Percentiles rank a stretch among this genome's conserved stretches.
Evolutionary conservation across 1,139 yeast genomes (phyloP).

Genomic region (Candida sp.): DNA sequence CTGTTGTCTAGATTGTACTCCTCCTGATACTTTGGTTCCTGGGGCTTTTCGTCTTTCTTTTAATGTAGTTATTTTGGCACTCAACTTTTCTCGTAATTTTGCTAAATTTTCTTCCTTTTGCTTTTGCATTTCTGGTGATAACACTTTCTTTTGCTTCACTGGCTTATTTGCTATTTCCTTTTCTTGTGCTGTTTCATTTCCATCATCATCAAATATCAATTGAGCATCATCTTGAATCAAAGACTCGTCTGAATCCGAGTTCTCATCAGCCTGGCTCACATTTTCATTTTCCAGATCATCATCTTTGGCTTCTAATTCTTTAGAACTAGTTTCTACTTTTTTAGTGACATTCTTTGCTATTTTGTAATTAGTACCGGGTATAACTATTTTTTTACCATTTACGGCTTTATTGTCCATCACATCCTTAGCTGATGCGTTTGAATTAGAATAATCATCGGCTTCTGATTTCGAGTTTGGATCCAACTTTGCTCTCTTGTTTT

Average conservation of each 20-base stretch:
- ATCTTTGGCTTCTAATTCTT: conserved; percentile 10
- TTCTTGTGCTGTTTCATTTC: conserved; percentile 48
- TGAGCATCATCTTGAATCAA: conserved; percentile 36
- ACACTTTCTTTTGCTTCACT: conserved; percentile 20
- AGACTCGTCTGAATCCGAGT: conserved; percentile 4
- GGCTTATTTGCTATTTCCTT: conserved; percentile 14
- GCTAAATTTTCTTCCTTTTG: conserved; percentile 55
- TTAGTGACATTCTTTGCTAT: not conserved
- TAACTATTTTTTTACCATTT: conserved; percentile 54
- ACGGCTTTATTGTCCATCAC: conserved; percentile 54
- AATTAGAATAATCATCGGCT: conserved; percentile 38
- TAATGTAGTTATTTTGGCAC: conserved; percentile 65
- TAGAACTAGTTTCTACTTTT: conserved; percentile 12
- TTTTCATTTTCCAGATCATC: conserved; percentile 12
- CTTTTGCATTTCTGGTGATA: conserved; percentile 45
- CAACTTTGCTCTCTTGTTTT: conserved; percentile 65
- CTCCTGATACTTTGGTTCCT: conserved; percentile 76
- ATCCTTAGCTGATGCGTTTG: conserved; percentile 62
- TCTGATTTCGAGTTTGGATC: conserved; percentile 60
- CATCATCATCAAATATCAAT: conserved; percentile 74
- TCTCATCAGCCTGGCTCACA: conserved; percentile 9
- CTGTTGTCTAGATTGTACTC: conserved; percentile 78
- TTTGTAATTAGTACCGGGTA: conserved; percentile 35
- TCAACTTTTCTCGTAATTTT: conserved; percentile 67
- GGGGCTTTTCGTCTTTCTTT: conserved; percentile 89